phyloP scores from a whole-genome alignment of 305 asterid species.

The Stenogyne calaminthoides region DNA sequence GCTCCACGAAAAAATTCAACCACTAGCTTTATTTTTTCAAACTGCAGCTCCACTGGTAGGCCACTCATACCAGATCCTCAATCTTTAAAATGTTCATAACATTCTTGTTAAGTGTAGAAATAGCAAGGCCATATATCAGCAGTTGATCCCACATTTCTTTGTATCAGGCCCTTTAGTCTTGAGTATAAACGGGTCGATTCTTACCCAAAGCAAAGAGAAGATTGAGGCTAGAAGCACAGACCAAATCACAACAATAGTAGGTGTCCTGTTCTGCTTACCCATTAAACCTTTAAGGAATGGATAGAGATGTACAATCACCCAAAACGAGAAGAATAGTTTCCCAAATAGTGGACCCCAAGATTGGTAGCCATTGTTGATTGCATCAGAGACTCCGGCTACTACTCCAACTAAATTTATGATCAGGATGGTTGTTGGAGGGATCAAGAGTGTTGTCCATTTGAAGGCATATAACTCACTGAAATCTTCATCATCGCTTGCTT shows the following conservation, averaged over 20 bases:
- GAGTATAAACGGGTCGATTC: slow-evolving; percentile 83
- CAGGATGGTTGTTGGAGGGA: slow-evolving; percentile 92
- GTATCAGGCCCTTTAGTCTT: slow-evolving; percentile 82
- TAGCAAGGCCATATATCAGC: slow-evolving; percentile 43
- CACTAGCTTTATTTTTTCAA: slow-evolving; percentile 38
- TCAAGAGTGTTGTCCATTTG: slow-evolving; percentile 94
- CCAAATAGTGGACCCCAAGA: slow-evolving; percentile 96
- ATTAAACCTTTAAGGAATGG: slow-evolving; percentile 95
- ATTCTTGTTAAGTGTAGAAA: slow-evolving; percentile 1
- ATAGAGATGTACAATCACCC: slow-evolving; percentile 92
- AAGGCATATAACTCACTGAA: slow-evolving; percentile 82
- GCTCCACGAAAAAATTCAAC: slow-evolving; percentile 35
- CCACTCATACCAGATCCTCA: slow-evolving; percentile 21
- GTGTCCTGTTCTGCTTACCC: slow-evolving; percentile 97
- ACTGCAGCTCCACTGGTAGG: slow-evolving; percentile 31
- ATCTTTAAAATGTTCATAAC: slow-evolving; percentile 7
- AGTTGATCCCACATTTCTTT: slow-evolving; percentile 84
- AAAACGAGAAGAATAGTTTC: slow-evolving; percentile 88
- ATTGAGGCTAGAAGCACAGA: slow-evolving; percentile 89
- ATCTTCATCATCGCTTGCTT: slow-evolving; percentile 80
- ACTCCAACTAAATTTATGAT: slow-evolving; percentile 87
- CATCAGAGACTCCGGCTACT: slow-evolving; percentile 93
- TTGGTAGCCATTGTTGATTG: slow-evolving; percentile 83
- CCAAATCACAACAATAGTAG: slow-evolving; percentile 94
- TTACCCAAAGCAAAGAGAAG: slow-evolving; percentile 89